Evolutionary conservation across 768 basidiomycete genomes (phyloP).

Genomic region (Leccinellum albellum): DNA sequence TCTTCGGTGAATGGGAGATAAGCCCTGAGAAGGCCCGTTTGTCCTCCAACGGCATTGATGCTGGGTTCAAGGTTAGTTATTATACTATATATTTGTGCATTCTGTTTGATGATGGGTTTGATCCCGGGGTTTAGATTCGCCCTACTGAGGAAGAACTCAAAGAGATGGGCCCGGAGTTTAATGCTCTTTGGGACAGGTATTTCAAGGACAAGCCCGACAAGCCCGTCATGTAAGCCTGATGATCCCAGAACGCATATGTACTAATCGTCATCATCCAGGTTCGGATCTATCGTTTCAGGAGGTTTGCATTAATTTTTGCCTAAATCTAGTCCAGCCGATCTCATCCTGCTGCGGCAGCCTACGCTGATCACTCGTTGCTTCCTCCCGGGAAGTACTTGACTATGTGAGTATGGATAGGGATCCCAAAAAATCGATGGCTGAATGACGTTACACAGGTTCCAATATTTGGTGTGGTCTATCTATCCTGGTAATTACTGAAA

Average conservation of each 20-base stretch:
- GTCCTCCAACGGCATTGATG: constrained; percentile 70
- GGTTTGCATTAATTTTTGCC: constrained; percentile 27
- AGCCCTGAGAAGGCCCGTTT: constrained; percentile 66
- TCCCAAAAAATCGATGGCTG: constrained; percentile 21
- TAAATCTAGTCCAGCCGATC: background rate
- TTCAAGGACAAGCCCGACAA: constrained; percentile 82
- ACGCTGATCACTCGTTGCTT: constrained; percentile 66
- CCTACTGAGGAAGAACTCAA: constrained; percentile 67
- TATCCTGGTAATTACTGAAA: background rate
- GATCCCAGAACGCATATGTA: background rate
- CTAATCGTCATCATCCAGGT: constrained; percentile 31
- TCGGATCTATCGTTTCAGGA: constrained; percentile 64
- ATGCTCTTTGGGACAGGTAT: constrained; percentile 62
- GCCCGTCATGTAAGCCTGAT: constrained; percentile 55
- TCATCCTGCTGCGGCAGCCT: constrained; percentile 36
- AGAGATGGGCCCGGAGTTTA: constrained; percentile 78
- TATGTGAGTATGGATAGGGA: constrained; percentile 38
- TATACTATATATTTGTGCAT: background rate
- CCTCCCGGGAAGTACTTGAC: constrained; percentile 71
- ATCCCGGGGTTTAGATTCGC: constrained; percentile 46
- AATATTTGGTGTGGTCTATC: constrained; percentile 43
- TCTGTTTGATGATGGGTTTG: background rate
- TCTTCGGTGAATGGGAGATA: constrained; percentile 62
- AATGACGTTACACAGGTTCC: constrained; percentile 39
- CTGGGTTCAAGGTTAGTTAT: constrained; percentile 59